Percentiles rank a stretch among this genome's conserved stretches.
Conservation (phyloP, 2,329 filamentous ascomycete species). For the Paraphoma sp. region DNA sequence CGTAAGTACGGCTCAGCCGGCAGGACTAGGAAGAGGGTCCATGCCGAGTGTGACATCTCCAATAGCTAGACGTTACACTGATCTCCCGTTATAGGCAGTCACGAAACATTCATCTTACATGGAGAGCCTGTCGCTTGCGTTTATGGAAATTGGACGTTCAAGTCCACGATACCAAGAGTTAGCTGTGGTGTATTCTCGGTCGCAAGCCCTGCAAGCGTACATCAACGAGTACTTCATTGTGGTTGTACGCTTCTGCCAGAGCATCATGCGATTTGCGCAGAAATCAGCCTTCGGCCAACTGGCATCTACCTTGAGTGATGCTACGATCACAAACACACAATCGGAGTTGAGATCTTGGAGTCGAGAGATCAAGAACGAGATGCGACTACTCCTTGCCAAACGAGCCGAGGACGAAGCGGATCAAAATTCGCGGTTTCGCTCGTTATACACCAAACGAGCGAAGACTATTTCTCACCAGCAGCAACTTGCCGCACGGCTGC, state of each 20-base stretch:
- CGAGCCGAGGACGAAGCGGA: conserved; percentile 26
- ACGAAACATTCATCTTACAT: conserved; percentile 42
- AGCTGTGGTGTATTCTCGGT: conserved; percentile 49
- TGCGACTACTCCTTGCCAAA: conserved; percentile 16
- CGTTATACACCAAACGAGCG: conserved; percentile 18
- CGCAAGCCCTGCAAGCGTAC: conserved; percentile 42
- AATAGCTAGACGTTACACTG: too few species aligned
- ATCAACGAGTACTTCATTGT: conserved; percentile 50
- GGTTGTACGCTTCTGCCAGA: conserved; percentile 47
- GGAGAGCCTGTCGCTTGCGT: conserved; percentile 48
- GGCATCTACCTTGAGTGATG: not conserved
- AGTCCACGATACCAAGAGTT: conserved; percentile 51
- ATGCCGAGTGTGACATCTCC: too few species aligned
- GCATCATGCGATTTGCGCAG: conserved; percentile 38
- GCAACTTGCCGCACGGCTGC: conserved; percentile 24
- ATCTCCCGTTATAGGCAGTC: conserved; percentile 19
- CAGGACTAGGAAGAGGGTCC: too few species aligned
- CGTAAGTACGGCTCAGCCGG: conserved; percentile 38
- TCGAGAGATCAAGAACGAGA: conserved; percentile 45
- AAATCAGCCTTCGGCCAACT: conserved; percentile 30
- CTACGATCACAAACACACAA: not conserved
- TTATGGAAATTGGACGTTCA: conserved; percentile 51
- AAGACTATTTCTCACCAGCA: conserved; percentile 22
- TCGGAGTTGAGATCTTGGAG: not conserved
- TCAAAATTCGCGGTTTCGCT: conserved; percentile 32